phyloP scores from a whole-genome alignment of 2,329 filamentous ascomycete species.

The Bipolaris zeicola region DNA sequence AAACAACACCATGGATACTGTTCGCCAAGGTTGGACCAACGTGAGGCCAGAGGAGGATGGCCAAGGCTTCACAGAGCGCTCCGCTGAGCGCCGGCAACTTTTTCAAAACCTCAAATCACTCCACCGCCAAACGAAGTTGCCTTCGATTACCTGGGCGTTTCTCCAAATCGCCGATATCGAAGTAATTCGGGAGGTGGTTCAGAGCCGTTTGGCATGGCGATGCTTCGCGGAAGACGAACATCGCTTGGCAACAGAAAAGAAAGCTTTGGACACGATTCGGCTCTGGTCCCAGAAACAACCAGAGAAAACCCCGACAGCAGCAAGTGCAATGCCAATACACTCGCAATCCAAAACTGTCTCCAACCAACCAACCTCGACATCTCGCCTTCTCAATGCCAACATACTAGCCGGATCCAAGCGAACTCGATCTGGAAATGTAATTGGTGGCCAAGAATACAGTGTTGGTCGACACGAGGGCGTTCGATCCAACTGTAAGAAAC shows the following conservation, averaged over 20 bases:
- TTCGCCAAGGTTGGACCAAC: background rate
- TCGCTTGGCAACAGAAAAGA: no score
- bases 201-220: no score
- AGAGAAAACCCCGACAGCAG: background rate
- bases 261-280: background rate
- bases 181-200: no score
- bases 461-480: slow-evolving; percentile 7
- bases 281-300: background rate
- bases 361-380: background rate
- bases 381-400: background rate
- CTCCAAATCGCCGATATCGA: background rate
- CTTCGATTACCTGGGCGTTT: background rate
- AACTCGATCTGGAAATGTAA: background rate
- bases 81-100: background rate
- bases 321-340: background rate
- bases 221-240: no score
- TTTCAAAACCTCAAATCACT: background rate
- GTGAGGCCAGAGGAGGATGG: background rate
- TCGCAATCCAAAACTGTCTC: background rate
- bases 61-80: background rate
- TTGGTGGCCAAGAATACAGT: slow-evolving; percentile 11
- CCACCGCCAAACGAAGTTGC: background rate
- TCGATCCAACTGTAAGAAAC: slow-evolving; percentile 16
- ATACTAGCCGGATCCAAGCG: background rate
- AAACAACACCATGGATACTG: background rate